A percentile compares a stretch with the other conserved stretches of the same genome.
Evolutionary conservation across 2,329 filamentous ascomycete species (phyloP).

Genomic region (Chaetomium sp.): DNA sequence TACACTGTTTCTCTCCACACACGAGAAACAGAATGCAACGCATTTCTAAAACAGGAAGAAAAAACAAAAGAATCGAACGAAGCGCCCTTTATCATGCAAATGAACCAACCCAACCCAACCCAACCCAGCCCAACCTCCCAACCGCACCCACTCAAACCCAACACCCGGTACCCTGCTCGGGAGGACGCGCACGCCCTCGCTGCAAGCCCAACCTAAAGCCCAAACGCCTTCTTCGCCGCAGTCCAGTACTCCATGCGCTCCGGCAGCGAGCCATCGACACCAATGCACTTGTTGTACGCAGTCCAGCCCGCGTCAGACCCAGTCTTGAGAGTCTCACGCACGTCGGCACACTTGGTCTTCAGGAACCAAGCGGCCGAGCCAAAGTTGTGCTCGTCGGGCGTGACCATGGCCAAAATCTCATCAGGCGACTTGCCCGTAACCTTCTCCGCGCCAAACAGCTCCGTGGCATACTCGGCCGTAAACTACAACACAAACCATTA

Average conservation of each 20-base stretch:
- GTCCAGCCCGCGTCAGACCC: constrained; percentile 47
- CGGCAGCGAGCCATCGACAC: constrained; percentile 34
- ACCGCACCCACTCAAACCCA: not conserved
- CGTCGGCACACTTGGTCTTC: constrained; percentile 46
- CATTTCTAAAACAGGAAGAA: not conserved
- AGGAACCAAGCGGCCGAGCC: constrained; percentile 56
- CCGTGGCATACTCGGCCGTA: constrained; percentile 47
- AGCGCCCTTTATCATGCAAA: not conserved
- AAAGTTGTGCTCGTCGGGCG: constrained; percentile 56
- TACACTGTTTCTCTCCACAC: not conserved
- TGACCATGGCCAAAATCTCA: constrained; percentile 49
- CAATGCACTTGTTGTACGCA: constrained; percentile 54
- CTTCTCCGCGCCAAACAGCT: constrained; percentile 40
- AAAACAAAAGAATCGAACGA: not conserved
- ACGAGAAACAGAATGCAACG: not conserved
- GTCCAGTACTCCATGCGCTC: constrained; percentile 47
- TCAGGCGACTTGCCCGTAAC: constrained; percentile 42
- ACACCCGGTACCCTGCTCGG: too few species aligned
- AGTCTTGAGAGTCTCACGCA: constrained; percentile 41
- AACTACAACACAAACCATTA: not conserved
- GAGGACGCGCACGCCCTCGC: too few species aligned
- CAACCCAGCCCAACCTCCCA: not conserved
- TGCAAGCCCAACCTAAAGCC: constrained; percentile 37
- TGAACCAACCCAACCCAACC: not conserved
- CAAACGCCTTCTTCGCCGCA: constrained; percentile 52